These are phyloP conservation scores for Colletotrichum navitas DNA, from an alignment of 2,329 filamentous ascomycete species.

Conservation along the genomic window DNA sequence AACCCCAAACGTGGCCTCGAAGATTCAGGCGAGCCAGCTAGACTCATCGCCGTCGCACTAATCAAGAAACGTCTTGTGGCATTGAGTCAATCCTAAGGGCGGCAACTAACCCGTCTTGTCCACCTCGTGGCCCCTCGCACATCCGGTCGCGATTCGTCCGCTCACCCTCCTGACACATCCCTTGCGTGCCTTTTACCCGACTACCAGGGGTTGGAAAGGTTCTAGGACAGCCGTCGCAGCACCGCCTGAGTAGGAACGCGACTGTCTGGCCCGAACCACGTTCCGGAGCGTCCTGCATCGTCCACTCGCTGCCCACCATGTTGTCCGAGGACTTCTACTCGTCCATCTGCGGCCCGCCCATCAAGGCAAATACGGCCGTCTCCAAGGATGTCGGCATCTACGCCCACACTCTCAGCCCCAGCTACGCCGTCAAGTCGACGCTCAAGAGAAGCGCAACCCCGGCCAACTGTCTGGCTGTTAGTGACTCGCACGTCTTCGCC, in stretches of 20 bases:
- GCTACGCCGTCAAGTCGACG: constrained; percentile 77
- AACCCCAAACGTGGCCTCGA: constrained; percentile 35
- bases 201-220: constrained; percentile 15
- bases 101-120: constrained; percentile 13
- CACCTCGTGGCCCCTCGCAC: constrained; percentile 8
- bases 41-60: background rate
- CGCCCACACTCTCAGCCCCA: constrained; percentile 83
- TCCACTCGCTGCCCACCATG: constrained; percentile 56
- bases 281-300: constrained; percentile 3
- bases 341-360: constrained; percentile 67
- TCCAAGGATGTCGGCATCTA: constrained; percentile 90
- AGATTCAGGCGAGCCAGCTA: constrained; percentile 10
- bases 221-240: constrained; percentile 20
- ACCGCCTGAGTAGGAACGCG: constrained; percentile 15
- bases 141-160: constrained; percentile 19
- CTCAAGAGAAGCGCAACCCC: constrained; percentile 95
- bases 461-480: constrained; percentile 83
- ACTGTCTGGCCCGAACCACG: constrained; percentile 6
- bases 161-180: constrained; percentile 5
- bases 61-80: constrained; percentile 21
- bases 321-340: constrained; percentile 72
- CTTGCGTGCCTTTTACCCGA: constrained; percentile 25
- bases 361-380: constrained; percentile 72
- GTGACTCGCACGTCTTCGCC: constrained; percentile 86
- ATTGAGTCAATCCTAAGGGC: constrained; percentile 9